Percentiles rank a stretch among this genome's conserved stretches.
Conservation (phyloP, 2,329 filamentous ascomycete species). For the Eutypella sp. region DNA sequence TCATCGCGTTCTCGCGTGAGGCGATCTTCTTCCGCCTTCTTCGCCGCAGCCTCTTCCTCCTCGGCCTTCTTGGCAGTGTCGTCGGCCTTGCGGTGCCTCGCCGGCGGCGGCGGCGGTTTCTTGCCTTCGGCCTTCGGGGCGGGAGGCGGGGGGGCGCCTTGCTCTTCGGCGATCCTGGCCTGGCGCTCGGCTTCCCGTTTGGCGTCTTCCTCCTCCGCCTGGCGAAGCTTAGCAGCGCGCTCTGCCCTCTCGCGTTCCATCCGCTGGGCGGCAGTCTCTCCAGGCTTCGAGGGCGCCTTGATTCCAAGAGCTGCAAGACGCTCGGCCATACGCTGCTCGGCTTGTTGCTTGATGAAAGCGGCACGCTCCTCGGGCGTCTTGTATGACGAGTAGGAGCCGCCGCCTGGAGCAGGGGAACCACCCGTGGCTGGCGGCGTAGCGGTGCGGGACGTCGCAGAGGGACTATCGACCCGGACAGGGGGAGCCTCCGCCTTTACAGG, state of each 20-base stretch:
- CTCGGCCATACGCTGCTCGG: constrained; percentile 94
- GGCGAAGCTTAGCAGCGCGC: constrained; percentile 76
- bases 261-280: constrained; percentile 77
- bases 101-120: constrained; percentile 72
- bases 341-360: constrained; percentile 94
- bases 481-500: constrained; percentile 40
- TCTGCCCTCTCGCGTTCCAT: constrained; percentile 85
- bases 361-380: constrained; percentile 90
- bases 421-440: constrained; percentile 45
- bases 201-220: constrained; percentile 92
- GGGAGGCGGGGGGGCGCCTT: constrained; percentile 58
- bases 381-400: constrained; percentile 73
- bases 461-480: constrained; percentile 47
- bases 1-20: constrained; percentile 68
- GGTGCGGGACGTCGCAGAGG: constrained; percentile 49
- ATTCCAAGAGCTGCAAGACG: constrained; percentile 89
- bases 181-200: constrained; percentile 84
- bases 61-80: constrained; percentile 30
- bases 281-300: constrained; percentile 72
- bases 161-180: constrained; percentile 74
- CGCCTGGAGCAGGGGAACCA: constrained; percentile 39
- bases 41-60: constrained; percentile 48
- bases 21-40: constrained; percentile 61
- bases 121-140: constrained; percentile 46
- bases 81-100: constrained; percentile 66